Percentiles rank a stretch among this genome's conserved stretches.
Conservation (phyloP, 495 filamentous ascomycete genomes). For the Tuber microsphaerosporum region DNA sequence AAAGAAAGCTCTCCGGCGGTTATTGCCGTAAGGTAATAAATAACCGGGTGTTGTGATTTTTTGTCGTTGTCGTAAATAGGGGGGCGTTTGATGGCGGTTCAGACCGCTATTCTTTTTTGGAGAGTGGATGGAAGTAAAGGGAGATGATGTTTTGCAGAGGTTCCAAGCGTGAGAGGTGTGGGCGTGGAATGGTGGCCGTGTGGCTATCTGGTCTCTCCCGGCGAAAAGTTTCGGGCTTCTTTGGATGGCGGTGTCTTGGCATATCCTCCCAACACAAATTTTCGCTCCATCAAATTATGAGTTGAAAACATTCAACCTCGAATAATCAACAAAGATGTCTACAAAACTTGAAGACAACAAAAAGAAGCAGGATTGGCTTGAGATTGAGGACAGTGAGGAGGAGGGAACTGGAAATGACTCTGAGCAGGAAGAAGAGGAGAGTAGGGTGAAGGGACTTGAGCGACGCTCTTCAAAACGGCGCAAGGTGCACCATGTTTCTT, state of each 20-base stretch:
- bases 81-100: neutral
- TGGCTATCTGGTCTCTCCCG: conserved; percentile 35
- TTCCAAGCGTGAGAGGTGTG: neutral
- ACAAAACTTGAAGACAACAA: conserved; percentile 8
- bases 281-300: neutral
- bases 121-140: conserved; percentile 10
- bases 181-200: conserved; percentile 11
- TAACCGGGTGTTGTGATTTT: neutral
- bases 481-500: conserved; percentile 45
- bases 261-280: conserved; percentile 1
- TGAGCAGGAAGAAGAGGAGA: conserved; percentile 24
- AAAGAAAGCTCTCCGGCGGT: conserved; percentile 4
- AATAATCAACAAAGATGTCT: neutral
- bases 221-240: conserved; percentile 9
- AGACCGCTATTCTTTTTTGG: neutral
- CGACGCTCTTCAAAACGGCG: conserved; percentile 55
- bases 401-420: conserved; percentile 12
- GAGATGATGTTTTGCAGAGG: conserved; percentile 8
- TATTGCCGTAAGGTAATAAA: neutral
- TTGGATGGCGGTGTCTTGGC: conserved; percentile 21
- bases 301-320: neutral
- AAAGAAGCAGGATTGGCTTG: conserved; percentile 28
- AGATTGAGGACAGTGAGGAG: conserved; percentile 34
- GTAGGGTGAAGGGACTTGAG: conserved; percentile 26
- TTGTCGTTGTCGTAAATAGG: neutral